Base-by-base conservation (phyloP, 2,329 filamentous ascomycete species). In the Cladorrhinum sp. region DNA sequence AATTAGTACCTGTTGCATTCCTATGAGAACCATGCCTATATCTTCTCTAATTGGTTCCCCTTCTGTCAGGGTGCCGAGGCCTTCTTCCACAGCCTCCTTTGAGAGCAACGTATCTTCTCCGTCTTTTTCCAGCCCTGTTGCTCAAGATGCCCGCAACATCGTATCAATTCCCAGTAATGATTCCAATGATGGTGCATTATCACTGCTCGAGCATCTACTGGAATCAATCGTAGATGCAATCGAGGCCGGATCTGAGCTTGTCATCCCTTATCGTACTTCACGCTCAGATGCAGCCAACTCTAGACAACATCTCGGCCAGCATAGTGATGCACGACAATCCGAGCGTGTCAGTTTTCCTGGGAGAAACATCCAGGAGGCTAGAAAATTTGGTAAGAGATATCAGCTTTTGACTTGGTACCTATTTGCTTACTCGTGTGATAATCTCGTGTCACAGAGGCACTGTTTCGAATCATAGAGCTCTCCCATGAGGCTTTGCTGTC, bases 401-500 rank as follows among this genome's bases (percentile, higher is more conserved):
- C 3, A 12, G 9, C 22, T 53, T 3, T 27, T 52, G 12, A 4
- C 3, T 16, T n/a, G n/a, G 9, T 6, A 20, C 22, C 2, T 56
- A 18, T 27, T 57, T 32, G 58, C 41, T 48, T 41, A 10, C 6
- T 18, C 48, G 49, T 5, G 16, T n/a, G 50, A 22, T 9, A 53
- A 8, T 41, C 10, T 55, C 24, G n/a, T 38, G 38, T 25, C 36
- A 20, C 62, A 88, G 85, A 81, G 36, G 79, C 81, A 4, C 67
- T 87, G 6, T 73, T 89, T 27, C 77, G 81, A 8, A 82, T 89
- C 51, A 74, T 89, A 10, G 81, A 86, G 65, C 66, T 86, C 1
- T 80, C 82, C 0, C 85, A 86, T 62, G 80, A 85, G 66, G 84
- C 85, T 2, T 73, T 89, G 1, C 73, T 82, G 0, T 77, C 80